These are phyloP conservation scores for Ogataea pignaliae DNA, from an alignment of 805 yeast species.

Conservation along the genomic window DNA sequence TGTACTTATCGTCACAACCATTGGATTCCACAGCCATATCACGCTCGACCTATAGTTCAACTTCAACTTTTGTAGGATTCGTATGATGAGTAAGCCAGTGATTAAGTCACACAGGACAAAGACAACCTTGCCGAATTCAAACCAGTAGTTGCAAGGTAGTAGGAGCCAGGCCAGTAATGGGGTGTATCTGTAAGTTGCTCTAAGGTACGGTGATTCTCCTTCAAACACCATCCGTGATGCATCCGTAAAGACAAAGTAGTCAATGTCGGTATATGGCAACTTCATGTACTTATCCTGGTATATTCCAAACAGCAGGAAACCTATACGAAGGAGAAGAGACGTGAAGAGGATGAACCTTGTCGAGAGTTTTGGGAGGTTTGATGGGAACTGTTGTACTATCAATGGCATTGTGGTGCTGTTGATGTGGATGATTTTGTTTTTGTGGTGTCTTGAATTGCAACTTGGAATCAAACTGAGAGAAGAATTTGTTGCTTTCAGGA, in stretches of 20 bases:
- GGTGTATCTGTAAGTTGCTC: slow-evolving; percentile 92
- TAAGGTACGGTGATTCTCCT: slow-evolving; percentile 62
- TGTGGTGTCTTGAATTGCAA: no score
- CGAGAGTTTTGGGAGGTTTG: slow-evolving; percentile 6
- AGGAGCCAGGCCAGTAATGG: slow-evolving; percentile 85
- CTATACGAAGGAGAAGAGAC: slow-evolving; percentile 42
- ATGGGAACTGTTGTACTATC: slow-evolving; percentile 1
- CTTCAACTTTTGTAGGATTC: slow-evolving; percentile 29
- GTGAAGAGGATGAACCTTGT: slow-evolving; percentile 11
- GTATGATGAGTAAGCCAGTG: slow-evolving; percentile 64
- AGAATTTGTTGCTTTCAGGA: no score
- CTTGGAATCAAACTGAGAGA: no score
- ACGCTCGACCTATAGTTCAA: slow-evolving; percentile 14
- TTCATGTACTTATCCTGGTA: slow-evolving; percentile 81
- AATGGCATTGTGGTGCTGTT: slow-evolving; percentile 8
- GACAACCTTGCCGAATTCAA: slow-evolving; percentile 72
- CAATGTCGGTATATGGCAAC: slow-evolving; percentile 90
- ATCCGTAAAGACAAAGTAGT: slow-evolving; percentile 89
- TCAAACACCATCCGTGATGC: slow-evolving; percentile 69
- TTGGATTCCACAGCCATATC: slow-evolving; percentile 88
- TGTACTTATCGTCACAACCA: slow-evolving; percentile 90
- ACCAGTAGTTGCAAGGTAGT: slow-evolving; percentile 58
- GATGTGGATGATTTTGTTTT: no score
- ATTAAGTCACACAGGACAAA: slow-evolving; percentile 76
- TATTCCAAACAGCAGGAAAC: slow-evolving; percentile 70